phyloP scores from a whole-genome alignment of 1,284 basidiomycete genomes.

The Fomitopsis betulina region DNA sequence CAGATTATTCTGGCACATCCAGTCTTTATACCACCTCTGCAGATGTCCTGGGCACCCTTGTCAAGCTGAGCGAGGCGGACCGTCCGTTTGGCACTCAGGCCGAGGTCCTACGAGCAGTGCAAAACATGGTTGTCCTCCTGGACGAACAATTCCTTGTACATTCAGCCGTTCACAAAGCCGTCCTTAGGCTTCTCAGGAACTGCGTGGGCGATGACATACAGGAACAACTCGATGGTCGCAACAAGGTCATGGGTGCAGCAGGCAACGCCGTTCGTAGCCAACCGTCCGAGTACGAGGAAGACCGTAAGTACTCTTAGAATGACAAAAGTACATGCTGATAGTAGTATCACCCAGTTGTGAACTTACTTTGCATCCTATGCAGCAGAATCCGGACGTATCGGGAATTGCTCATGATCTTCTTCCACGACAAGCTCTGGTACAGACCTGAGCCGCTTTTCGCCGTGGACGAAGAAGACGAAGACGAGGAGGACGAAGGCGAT shows the following conservation, averaged over 20 bases:
- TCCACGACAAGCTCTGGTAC: conserved; percentile 88
- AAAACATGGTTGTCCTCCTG: conserved; percentile 84
- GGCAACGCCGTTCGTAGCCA: conserved; percentile 60
- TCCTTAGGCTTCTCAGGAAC: conserved; percentile 79
- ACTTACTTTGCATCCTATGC: conserved; percentile 86
- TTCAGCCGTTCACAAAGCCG: conserved; percentile 84
- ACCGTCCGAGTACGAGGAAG: conserved; percentile 83
- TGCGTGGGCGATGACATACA: conserved; percentile 91
- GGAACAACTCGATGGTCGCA: conserved; percentile 74
- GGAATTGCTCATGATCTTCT: conserved; percentile 92
- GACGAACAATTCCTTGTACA: conserved; percentile 92
- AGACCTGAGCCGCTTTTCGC: conserved; percentile 63
- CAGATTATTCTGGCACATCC: not conserved
- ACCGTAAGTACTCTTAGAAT: conserved; percentile 48
- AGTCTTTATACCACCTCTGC: not conserved
- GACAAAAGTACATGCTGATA: conserved; percentile 8
- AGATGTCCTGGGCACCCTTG: conserved; percentile 85
- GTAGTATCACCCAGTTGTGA: conserved; percentile 57
- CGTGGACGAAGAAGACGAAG: conserved; percentile 66
- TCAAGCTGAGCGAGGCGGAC: conserved; percentile 79
- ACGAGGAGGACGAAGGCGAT: conserved; percentile 45
- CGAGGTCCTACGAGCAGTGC: conserved; percentile 78
- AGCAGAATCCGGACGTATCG: conserved; percentile 87
- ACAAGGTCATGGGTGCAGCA: conserved; percentile 78
- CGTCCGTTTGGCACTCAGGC: conserved; percentile 83